These are phyloP conservation scores for Hermanozyma aechmeae DNA, from an alignment of 805 yeast genomes.

Conservation along the genomic window DNA sequence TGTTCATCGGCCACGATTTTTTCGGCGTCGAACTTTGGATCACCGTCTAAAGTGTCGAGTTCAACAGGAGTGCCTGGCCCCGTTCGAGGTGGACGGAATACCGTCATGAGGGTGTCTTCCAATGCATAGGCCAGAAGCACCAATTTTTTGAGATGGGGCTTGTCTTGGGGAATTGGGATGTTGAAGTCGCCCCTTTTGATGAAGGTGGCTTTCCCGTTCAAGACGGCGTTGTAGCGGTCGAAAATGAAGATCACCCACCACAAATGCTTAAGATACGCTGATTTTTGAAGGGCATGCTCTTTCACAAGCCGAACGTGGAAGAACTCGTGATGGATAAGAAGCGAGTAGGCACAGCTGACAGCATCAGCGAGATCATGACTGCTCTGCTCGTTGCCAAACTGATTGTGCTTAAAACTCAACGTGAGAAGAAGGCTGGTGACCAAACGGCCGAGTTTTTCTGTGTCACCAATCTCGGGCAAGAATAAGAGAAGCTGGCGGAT, in stretches of 20 bases:
- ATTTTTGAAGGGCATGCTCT: slow-evolving; percentile 7
- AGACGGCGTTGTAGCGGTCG: slow-evolving; percentile 11
- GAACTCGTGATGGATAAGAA: slow-evolving; percentile 11
- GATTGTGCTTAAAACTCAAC: slow-evolving; percentile 11
- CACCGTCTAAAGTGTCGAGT: slow-evolving; percentile 6
- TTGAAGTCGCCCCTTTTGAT: slow-evolving; percentile 10
- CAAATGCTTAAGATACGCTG: slow-evolving; percentile 6
- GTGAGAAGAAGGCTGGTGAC: slow-evolving; percentile 12
- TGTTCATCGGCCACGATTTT: slow-evolving; percentile 5
- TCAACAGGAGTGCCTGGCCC: no score
- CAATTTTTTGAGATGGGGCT: slow-evolving; percentile 6
- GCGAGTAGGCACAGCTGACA: slow-evolving; percentile 10
- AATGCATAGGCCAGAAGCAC: slow-evolving; percentile 8
- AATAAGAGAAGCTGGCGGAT: slow-evolving; percentile 12
- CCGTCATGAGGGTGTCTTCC: slow-evolving; percentile 8
- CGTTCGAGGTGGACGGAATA: slow-evolving; percentile 7
- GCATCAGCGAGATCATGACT: slow-evolving; percentile 12
- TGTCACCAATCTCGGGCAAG: slow-evolving; percentile 15
- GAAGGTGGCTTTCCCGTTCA: slow-evolving; percentile 9
- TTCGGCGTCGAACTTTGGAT: slow-evolving; percentile 6
- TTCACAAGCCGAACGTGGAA: slow-evolving; percentile 6
- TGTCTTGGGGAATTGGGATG: slow-evolving; percentile 5
- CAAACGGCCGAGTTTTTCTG: slow-evolving; percentile 11
- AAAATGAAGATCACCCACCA: slow-evolving; percentile 14
- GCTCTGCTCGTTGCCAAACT: slow-evolving; percentile 14